Evolutionary conservation across 2,329 filamentous ascomycete species (phyloP), one percentile per base, ranked within the genome.

Genomic region (Rhynchosporium graminicola): DNA sequence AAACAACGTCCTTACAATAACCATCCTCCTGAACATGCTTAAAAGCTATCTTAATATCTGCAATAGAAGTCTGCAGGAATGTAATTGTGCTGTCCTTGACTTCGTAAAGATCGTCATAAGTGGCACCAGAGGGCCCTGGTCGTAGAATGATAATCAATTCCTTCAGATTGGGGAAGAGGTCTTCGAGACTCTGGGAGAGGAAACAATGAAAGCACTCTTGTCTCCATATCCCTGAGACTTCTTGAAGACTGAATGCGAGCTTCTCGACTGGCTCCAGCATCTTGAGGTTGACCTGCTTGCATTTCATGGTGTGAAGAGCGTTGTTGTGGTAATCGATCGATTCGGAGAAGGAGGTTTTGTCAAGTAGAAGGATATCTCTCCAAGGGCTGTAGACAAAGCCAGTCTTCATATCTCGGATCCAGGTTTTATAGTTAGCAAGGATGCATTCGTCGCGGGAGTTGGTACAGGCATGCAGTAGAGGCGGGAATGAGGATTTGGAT

Each of bases 71-170:
- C 33, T 51, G 13, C 42, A 48, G 10, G 20, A n/a, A 20, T 2
- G 26, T 8, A 13, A 12, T 43, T 13, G 13, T 20, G n/a, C 20
- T 43, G 10, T 50, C 40, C n/a, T 36, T 48, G 46, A 51, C 52
- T 29, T 60, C 57, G 40, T 60, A 60, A 4, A 63, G 36, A n/a
- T 63, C 61, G 13, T 57, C 42, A 31, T 50, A 57, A 26, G 33
- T 40, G 28, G 57, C n/a, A 4, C 52, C 52, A 10, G 40, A 28
- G 9, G 45, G 42, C 9, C 61, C 61, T 6, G 51, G 57, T 6
- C 61, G 57, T 8, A 63, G 52, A n/a, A 63, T 40, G 45, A 63
- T 36, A 15, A 60, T 60, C 28, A 63, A 13, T 40, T 63, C 61
- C 38, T 52, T 58, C 15, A 63, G 13, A 4, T 57, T 43, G 42